Conservation (phyloP, 306 rosid genomes). For the Castanospermum australe region DNA sequence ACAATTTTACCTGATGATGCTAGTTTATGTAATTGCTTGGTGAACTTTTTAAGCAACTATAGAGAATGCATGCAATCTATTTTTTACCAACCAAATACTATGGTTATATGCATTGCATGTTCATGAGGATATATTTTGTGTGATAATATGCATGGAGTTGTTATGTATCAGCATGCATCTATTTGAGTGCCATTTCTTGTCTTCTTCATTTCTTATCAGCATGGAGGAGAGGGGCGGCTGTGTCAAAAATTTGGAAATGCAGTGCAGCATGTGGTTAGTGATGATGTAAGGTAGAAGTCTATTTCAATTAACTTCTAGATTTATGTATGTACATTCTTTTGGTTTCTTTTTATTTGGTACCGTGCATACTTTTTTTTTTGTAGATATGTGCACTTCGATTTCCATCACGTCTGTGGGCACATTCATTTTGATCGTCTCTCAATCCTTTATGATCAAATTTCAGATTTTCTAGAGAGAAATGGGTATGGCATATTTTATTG, state of each 20-base stretch:
- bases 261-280: constrained; percentile 49
- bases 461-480: constrained; percentile 76
- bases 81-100: neutral
- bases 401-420: constrained; percentile 80
- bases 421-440: constrained; percentile 87
- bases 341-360: constrained; percentile 10
- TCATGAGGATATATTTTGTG: neutral
- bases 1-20: neutral
- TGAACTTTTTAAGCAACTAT: neutral
- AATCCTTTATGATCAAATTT: constrained; percentile 71
- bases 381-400: constrained; percentile 88
- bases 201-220: constrained; percentile 43
- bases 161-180: neutral
- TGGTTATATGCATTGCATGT: neutral
- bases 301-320: constrained; percentile 21
- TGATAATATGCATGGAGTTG: neutral
- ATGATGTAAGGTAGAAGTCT: constrained; percentile 69
- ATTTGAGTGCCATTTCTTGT: constrained; percentile 18
- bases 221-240: constrained; percentile 84
- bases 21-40: neutral
- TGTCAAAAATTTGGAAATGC: constrained; percentile 65
- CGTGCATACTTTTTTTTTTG: neutral
- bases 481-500: constrained; percentile 51
- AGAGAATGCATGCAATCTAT: neutral
- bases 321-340: neutral